phyloP scores from a whole-genome alignment of 257 asterid species.

The Rauvolfia tetraphylla region DNA sequence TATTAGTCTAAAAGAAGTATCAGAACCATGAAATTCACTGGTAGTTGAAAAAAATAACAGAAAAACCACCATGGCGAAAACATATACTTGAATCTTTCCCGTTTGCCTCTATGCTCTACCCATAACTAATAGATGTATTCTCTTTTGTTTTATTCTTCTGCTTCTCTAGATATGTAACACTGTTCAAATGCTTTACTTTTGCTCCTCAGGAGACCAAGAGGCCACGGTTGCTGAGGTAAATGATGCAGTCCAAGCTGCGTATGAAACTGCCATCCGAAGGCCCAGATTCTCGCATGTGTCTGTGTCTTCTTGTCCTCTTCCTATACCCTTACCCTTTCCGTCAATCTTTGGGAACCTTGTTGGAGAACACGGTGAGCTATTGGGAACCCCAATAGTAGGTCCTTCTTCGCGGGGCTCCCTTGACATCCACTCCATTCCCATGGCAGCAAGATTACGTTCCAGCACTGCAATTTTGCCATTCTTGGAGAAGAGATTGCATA shows the following conservation, averaged over 20 bases:
- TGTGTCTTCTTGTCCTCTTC: slow-evolving; percentile 73
- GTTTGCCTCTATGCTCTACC: neutral
- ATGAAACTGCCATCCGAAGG: slow-evolving; percentile 33
- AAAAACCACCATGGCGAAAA: too few species aligned
- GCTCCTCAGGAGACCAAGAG: slow-evolving; percentile 48
- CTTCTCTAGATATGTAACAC: neutral
- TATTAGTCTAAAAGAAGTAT: neutral
- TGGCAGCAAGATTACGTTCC: slow-evolving; percentile 89
- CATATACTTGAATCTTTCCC: neutral
- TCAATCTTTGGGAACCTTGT: slow-evolving; percentile 55
- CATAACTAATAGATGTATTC: neutral
- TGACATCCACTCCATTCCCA: slow-evolving; percentile 79
- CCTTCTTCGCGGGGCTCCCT: slow-evolving; percentile 61
- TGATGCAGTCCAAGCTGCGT: slow-evolving; percentile 59
- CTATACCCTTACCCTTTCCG: slow-evolving; percentile 90
- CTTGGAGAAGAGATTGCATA: slow-evolving; percentile 53
- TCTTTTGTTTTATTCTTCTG: neutral
- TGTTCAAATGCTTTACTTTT: neutral
- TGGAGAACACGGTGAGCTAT: slow-evolving; percentile 68
- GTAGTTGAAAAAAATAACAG: too few species aligned
- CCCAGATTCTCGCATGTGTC: slow-evolving; percentile 80
- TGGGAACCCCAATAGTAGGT: slow-evolving; percentile 34
- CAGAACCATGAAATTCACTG: neutral
- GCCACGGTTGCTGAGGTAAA: slow-evolving; percentile 62
- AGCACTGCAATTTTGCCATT: slow-evolving; percentile 71